Percentiles rank a stretch among this genome's conserved stretches.
Conservation (phyloP, 345 rosid genomes). For the Carallia pectinifolia region DNA sequence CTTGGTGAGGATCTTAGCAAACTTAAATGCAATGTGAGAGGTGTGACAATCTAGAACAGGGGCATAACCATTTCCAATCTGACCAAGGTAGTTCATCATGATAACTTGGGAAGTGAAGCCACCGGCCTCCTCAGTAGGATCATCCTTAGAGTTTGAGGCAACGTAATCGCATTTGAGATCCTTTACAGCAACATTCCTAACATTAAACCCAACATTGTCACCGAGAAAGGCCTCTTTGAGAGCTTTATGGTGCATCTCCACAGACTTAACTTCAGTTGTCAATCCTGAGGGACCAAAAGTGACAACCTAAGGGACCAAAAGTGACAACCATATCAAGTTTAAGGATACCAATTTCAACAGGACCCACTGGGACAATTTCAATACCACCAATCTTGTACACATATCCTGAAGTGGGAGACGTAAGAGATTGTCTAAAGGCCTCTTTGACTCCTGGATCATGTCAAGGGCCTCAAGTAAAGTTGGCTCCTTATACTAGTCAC, state of each 20-base stretch:
- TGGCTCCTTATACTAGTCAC: constrained; percentile 49
- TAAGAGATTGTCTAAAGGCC: constrained; percentile 48
- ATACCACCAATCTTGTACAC: constrained; percentile 66
- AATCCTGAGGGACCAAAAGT: constrained; percentile 67
- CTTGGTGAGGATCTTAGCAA: constrained; percentile 63
- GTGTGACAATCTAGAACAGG: constrained; percentile 87
- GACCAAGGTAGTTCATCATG: constrained; percentile 90
- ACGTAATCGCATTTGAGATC: constrained; percentile 78
- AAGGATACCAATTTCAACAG: constrained; percentile 50
- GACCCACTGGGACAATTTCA: constrained; percentile 60
- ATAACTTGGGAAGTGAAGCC: constrained; percentile 79
- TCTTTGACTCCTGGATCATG: constrained; percentile 38
- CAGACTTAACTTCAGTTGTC: constrained; percentile 86
- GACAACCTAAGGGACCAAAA: constrained; percentile 42
- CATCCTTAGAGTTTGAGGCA: constrained; percentile 85
- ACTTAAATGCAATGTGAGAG: constrained; percentile 81
- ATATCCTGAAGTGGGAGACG: constrained; percentile 55
- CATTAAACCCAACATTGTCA: constrained; percentile 78
- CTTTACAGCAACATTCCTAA: constrained; percentile 82
- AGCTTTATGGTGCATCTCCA: constrained; percentile 92
- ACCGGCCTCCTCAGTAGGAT: constrained; percentile 75
- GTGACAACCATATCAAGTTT: constrained; percentile 81
- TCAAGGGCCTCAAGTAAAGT: constrained; percentile 44
- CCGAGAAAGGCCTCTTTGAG: constrained; percentile 75
- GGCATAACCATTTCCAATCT: constrained; percentile 84